Evolutionary conservation across 108 stramenopile genomes (phyloP).

Genomic region (Parmales sp.): DNA sequence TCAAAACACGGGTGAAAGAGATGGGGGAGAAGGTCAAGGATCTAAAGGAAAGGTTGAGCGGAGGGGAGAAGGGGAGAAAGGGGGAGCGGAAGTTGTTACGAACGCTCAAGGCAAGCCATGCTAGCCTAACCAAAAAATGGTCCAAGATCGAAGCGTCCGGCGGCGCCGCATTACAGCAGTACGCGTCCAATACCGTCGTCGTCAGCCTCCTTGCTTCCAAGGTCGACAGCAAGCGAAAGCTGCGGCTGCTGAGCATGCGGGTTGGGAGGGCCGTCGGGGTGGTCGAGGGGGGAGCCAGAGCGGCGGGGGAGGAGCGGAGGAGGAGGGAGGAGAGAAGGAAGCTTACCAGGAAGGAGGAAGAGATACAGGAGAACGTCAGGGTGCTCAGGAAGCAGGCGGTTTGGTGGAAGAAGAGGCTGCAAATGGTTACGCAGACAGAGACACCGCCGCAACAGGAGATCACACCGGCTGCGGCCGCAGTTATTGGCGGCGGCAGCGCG

Average conservation of each 20-base stretch:
- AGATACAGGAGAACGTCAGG: not conserved
- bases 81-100: not conserved
- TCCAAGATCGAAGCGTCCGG: not conserved
- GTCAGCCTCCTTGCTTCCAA: not conserved
- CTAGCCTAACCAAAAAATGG: not conserved
- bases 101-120: not conserved
- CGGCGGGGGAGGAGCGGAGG: not conserved
- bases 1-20: not conserved
- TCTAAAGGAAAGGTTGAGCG: not conserved
- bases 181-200: not conserved
- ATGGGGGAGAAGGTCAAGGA: not conserved
- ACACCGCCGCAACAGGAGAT: no score
- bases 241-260: not conserved
- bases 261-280: not conserved
- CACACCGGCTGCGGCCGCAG: no score
- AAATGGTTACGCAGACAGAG: not conserved
- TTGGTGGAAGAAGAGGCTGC: conserved; percentile 6
- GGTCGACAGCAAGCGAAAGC: conserved; percentile 1
- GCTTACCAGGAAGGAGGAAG: not conserved
- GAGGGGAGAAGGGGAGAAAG: not conserved
- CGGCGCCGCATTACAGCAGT: not conserved
- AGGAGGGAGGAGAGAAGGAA: not conserved
- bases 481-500: no score
- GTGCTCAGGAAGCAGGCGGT: not conserved
- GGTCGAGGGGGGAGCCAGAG: not conserved